Evolutionary conservation across 2,329 filamentous ascomycete genomes (phyloP), one percentile per base, ranked within the genome.

Genomic region (Rhynchosporium graminicola): DNA sequence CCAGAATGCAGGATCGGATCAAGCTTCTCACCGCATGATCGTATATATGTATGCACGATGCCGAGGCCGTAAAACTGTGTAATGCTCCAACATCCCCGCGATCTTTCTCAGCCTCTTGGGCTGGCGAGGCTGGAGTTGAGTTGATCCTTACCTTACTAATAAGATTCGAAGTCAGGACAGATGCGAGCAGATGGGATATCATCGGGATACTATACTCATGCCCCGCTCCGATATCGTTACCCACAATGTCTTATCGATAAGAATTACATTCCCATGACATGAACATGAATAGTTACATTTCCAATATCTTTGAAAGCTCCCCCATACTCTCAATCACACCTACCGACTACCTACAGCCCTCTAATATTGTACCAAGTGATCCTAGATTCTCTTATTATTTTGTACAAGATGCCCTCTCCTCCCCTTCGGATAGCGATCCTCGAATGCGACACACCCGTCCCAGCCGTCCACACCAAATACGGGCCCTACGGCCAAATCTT

Each of bases 371-470:
- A 10, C 6, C 1, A 43, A 43, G 7, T 15, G n/a, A 45, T 45
- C 15, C 43, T 45, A 15, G 1, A 20, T 20, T n/a, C 4, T n/a
- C n/a, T n/a, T 36, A 3, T 26, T 20, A 54, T 42, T 3, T 4
- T 29, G 4, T 20, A 36, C 31, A 64, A 43, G 47, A 74, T 74
- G 72, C 61, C 72, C 4, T 61, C 60, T 29, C 66, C 65, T 6
- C 72, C 72, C 43, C 71, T 75, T 51, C 71, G 73, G 51, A 74
- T 97, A 76, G 92, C 93, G 52, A 83, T 98, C 69, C 87, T 98
- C 69, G 91, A 97, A 80, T 89, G 90, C 79, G 94, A 97, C 77
- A 90, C 85, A 1, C 92, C 92, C 1, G 80, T 89, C 56, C 83
- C 86, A 1, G 76, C 82, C 48, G 84, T 88, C 43, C 78, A 83